Evolutionary conservation across 768 basidiomycete genomes (phyloP), one percentile per base, ranked within the genome.

Genomic region (Kwoniella sp.): DNA sequence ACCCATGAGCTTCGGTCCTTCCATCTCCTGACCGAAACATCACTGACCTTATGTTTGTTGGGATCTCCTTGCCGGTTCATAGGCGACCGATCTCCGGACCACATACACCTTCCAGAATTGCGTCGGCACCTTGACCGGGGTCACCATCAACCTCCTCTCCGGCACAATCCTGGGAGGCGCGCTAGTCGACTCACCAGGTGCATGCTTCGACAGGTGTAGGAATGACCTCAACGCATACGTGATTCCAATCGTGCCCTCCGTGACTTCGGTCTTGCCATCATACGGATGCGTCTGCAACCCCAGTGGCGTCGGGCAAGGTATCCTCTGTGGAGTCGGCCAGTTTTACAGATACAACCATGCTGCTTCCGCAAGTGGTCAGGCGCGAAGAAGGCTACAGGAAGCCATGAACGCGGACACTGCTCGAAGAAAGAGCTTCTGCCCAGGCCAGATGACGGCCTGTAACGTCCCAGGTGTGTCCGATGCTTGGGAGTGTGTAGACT

Each of bases 201-300:
- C 60, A 28, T 61, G 60, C 52, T 61, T 61, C 38, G 34, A 61
- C 26, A 20, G 52, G 30, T 61, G 60, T 23, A 37, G 34, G 22
- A 37, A 37, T 11, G 45, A 61, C 38, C 31, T 34, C 2, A 38
- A 54, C 9, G 60, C 60, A 17, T 61, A 61, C 38, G 37, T 61
- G 34, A 61, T 61, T 12, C 60, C 60, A 20, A 54, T 61, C 51
- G 60, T 45, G 17, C 60, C 60, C 12, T 28, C 52, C 9, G 9
- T 61, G 9, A 61, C 60, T n/a, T 51, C 60, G 1, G 25, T 54
- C 7, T 8, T 28, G 4, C 60, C 60, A 4, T 53, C 60, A 1
- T 61, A 61, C 22, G 60, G 60, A 26, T 61, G 60, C n/a, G 60
- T 61, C 20, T 61, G 60, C 22, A 37, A 53, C n/a, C 52, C 51